These are phyloP conservation scores for Candida alai DNA, from an alignment of 805 yeast species.

Conservation along the genomic window DNA sequence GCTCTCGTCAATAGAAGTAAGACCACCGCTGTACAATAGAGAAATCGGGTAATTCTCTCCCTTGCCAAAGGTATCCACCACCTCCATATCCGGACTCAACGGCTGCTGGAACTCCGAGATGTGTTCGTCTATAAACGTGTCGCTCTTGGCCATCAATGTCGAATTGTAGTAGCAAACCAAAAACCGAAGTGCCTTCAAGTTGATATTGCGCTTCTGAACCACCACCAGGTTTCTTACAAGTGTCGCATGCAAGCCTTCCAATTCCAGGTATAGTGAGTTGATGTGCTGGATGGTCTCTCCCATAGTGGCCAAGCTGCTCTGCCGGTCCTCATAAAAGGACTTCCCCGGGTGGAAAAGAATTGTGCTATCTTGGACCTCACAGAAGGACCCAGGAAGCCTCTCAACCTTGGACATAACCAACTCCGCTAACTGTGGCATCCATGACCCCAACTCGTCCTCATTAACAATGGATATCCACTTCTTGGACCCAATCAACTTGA, in stretches of 20 bases:
- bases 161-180: constrained; percentile 38
- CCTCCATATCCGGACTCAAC: not conserved
- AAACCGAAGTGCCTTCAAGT: constrained; percentile 53
- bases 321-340: constrained; percentile 55
- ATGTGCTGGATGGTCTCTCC: constrained; percentile 86
- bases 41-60: constrained; percentile 1
- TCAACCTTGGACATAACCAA: constrained; percentile 62
- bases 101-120: constrained; percentile 18
- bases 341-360: constrained; percentile 72
- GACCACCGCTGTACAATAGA: constrained; percentile 57
- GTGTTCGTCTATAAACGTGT: constrained; percentile 6
- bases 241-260: constrained; percentile 64
- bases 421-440: constrained; percentile 58
- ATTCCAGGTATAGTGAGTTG: constrained; percentile 63
- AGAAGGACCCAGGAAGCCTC: constrained; percentile 74
- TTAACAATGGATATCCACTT: constrained; percentile 64
- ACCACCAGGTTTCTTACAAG: constrained; percentile 65
- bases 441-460: constrained; percentile 41
- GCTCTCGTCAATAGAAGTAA: constrained; percentile 67
- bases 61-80: constrained; percentile 4
- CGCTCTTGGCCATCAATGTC: constrained; percentile 5
- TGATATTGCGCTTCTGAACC: constrained; percentile 62
- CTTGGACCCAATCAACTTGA: constrained; percentile 48
- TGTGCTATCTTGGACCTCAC: constrained; percentile 71
- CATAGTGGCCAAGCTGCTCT: constrained; percentile 61